phyloP scores from a whole-genome alignment of 805 yeast genomes.

The Schwanniomyces yamadae region DNA sequence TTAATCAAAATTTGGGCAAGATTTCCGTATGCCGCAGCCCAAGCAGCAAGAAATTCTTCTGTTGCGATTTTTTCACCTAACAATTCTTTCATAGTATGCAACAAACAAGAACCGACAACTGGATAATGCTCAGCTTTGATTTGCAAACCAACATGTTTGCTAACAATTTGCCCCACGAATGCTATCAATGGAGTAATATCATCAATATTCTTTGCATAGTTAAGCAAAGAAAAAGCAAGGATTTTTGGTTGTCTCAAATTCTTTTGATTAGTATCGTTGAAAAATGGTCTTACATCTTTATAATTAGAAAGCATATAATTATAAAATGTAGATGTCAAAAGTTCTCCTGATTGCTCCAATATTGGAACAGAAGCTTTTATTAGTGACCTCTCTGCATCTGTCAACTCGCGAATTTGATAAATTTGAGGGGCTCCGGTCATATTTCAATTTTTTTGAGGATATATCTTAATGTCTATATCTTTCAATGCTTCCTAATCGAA shows the following conservation, averaged over 20 bases:
- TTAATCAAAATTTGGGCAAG: constrained; percentile 60
- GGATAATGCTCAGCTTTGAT: constrained; percentile 65
- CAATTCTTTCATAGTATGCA: constrained; percentile 52
- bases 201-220: constrained; percentile 64
- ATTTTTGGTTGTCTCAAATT: constrained; percentile 60
- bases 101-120: constrained; percentile 58
- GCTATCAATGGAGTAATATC: constrained; percentile 51
- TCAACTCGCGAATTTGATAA: constrained; percentile 27
- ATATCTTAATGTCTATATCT: too few species aligned
- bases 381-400: constrained; percentile 26
- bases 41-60: constrained; percentile 56
- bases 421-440: constrained; percentile 8
- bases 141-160: constrained; percentile 65
- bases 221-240: constrained; percentile 58
- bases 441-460: too few species aligned
- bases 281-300: constrained; percentile 57
- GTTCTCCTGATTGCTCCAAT: constrained; percentile 54
- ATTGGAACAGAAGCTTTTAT: constrained; percentile 55
- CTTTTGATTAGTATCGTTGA: constrained; percentile 59
- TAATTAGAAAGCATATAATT: constrained; percentile 50
- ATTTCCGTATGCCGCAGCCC: constrained; percentile 64
- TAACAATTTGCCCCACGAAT: constrained; percentile 58
- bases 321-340: constrained; percentile 55
- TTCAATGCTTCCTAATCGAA: too few species aligned
- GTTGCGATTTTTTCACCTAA: constrained; percentile 61